These are phyloP conservation scores for Thermochaetoides thermophila DNA, from an alignment of 495 filamentous ascomycete species.

Conservation along the genomic window DNA sequence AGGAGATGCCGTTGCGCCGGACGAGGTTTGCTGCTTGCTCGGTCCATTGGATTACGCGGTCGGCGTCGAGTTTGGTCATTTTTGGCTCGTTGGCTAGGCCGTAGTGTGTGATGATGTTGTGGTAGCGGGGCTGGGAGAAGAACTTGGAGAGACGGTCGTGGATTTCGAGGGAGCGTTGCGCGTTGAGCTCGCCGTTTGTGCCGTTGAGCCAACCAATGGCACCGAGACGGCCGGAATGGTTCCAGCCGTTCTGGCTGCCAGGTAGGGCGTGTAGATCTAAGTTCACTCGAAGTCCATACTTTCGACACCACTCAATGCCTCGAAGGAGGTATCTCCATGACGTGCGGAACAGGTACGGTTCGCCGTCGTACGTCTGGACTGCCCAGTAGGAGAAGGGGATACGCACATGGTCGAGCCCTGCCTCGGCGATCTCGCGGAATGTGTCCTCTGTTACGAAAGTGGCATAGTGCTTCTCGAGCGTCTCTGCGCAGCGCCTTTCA, in stretches of 20 bases:
- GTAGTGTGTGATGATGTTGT: constrained; percentile 71
- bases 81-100: constrained; percentile 78
- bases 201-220: constrained; percentile 66
- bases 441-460: constrained; percentile 71
- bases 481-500: constrained; percentile 37
- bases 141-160: constrained; percentile 69
- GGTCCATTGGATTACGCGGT: constrained; percentile 57
- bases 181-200: constrained; percentile 49
- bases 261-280: constrained; percentile 81
- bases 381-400: constrained; percentile 96
- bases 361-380: constrained; percentile 66
- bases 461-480: constrained; percentile 80
- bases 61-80: constrained; percentile 48
- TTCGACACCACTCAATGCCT: constrained; percentile 83
- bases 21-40: constrained; percentile 45
- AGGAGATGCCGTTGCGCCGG: constrained; percentile 51
- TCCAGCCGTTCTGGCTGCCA: constrained; percentile 83
- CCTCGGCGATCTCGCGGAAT: constrained; percentile 69
- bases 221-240: constrained; percentile 67
- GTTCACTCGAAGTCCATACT: constrained; percentile 85
- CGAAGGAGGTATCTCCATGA: constrained; percentile 91
- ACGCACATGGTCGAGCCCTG: constrained; percentile 90
- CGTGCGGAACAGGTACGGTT: constrained; percentile 76
- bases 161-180: constrained; percentile 62
- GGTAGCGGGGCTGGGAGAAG: constrained; percentile 74